Evolutionary conservation across 106 monocot species (phyloP).

Genomic region (Hemerocallis citrina): DNA sequence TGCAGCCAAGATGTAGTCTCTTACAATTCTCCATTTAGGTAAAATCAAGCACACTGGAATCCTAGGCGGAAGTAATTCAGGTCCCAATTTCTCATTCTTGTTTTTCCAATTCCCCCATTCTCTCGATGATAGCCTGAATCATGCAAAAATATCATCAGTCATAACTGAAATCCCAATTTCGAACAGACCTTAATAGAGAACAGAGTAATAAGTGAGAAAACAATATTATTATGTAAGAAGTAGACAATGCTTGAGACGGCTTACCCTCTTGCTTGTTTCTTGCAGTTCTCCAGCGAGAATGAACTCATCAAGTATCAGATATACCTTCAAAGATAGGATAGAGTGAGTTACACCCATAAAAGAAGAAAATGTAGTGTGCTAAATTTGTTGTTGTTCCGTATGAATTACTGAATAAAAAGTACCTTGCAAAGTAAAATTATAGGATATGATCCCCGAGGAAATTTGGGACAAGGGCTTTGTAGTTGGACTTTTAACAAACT

Average conservation of each 20-base stretch:
- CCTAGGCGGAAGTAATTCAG: no score
- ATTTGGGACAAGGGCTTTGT: no score
- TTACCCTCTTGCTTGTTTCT: constrained; percentile 97
- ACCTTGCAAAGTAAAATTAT: no score
- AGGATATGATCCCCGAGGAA: no score
- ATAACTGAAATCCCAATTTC: no score
- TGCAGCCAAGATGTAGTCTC: not conserved
- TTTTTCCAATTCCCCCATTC: constrained; percentile 10
- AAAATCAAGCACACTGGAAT: not conserved
- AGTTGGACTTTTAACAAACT: no score
- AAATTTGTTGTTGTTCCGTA: no score
- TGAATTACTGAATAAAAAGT: no score
- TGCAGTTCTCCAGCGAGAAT: constrained; percentile 96
- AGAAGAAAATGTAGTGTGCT: no score
- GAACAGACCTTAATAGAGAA: no score
- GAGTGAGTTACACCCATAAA: not conserved
- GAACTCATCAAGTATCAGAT: constrained; percentile 95
- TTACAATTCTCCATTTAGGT: not conserved
- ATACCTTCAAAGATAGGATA: constrained; percentile 41
- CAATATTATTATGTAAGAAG: not conserved
- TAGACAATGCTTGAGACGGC: not conserved
- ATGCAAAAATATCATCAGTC: no score
- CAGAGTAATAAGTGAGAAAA: no score
- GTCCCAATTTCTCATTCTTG: constrained; percentile 12
- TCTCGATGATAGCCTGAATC: constrained; percentile 10